Evolutionary conservation across 225 moss, liverwort and hornwort species (phyloP), one percentile per base, ranked within the genome.

Genomic region (Bryum argenteum): DNA sequence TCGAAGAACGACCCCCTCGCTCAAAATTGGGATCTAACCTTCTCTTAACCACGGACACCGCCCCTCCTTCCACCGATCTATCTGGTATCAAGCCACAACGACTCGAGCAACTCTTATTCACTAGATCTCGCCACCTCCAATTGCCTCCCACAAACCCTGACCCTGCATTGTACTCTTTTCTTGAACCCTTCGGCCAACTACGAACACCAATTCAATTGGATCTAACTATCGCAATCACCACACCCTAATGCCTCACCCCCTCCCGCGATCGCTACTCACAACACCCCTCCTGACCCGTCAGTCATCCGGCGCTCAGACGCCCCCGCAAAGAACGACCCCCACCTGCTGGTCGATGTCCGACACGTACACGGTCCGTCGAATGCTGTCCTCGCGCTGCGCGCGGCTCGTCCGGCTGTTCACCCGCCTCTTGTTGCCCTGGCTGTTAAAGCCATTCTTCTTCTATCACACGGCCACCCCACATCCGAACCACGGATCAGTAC

Each of bases 261-360:
- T 60, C 75, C 41, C 45, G 6, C 61, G 51, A 71, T 71, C 71
- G 71, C 33, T 3, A 17, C 4, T 14, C 16, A 48, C 5, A 48
- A 48, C 48, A 13, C 15, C n/a, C n/a, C n/a, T n/a, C n/a, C n/a
- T n/a, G n/a, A n/a, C n/a, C 0, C 48, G 37, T 33, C 38, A 15
- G 20, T 11, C 9, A 51, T 9, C n/a, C 15, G 14, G 33, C 33
- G 28, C 16, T 12, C 50, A 8, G 16, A 14, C 4, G 16, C 12
- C 23, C 8, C 12, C 59, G 26, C 18, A 10, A n/a, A 45, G 43
- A 28, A 33, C 73, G 75, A 72, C 77, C 75, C 82, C 61, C 80
- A 96, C 96, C 87, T 97, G 93, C 58, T 97, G 96, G 83, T 97
- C 91, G 73, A 97, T 97, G 50, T 97, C 96, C 21, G 93, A 93